Evolutionary conservation across 495 filamentous ascomycete species (phyloP), one percentile per base, ranked within the genome.

Genomic region (Aspergillus haitiensis): DNA sequence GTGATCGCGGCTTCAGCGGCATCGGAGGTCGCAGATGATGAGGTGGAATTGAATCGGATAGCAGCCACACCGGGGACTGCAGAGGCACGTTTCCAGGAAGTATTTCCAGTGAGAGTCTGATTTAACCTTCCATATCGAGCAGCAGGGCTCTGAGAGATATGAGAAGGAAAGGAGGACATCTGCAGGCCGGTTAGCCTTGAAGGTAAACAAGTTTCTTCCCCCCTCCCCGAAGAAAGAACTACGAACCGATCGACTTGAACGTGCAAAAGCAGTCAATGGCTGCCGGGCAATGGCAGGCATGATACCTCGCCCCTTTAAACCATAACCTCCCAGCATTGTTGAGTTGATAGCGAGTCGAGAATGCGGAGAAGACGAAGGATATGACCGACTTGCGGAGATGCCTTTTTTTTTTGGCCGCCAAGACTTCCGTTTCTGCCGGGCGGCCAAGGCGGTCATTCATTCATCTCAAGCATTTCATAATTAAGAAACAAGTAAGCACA

Each of bases 31-130:
- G 65, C 49, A 6, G 68, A 47, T 7, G 80, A 73, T 10, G 75
- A 63, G 13, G 77, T 75, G 8, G 77, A 80, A 50, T 80, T 80
- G 69, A 80, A 80, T 36, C 77, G 75, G 39, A 72, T 57, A 34
- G 69, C 65, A 36, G 68, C 63, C n/a, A 66, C 60, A 16, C 64
- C 62, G 40, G 60, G 59, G 39, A 66, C 47, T 5, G 68, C 49
- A 6, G 71, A 54, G 11, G 67, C 55, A 31, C 65, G 33, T 21
- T 67, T 67, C 69, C 72, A 71, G 39, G 67, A 58, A 7, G 56
- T 51, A 47, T 55, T 71, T 2, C 61, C 67, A 27, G 68, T 56
- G 16, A 75, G 59, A 18, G 59, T 54, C 39, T 68, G 61, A n/a
- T 59, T 67, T 36, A 67, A 52, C 60, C 63, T 64, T 16, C 65